Evolutionary conservation across 371 early-diverging fungal species (phyloP), one percentile per base, ranked within the genome.

Genomic region (Mortierella sp.): DNA sequence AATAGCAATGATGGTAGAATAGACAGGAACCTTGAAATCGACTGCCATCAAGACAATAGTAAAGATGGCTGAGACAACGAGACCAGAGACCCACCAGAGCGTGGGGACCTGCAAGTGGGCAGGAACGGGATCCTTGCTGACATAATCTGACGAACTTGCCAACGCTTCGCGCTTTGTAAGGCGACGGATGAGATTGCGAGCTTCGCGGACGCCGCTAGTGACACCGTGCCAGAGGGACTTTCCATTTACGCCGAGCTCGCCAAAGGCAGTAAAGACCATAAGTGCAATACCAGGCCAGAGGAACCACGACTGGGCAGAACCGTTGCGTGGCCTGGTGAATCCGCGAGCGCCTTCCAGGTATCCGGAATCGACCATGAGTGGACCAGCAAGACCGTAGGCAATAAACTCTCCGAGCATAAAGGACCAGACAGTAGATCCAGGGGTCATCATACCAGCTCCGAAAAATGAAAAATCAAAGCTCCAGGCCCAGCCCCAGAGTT

Each of bases 271-370:
- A 41, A 88, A 79, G 52, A 92, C 86, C 92, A 94, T 92, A 45
- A 93, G 84, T 10, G 90, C 88, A 75, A 94, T 90, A 82, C 94
- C 94, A n/a, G 93, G 92, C 93, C 91, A 91, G 38, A 91, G 74
- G 82, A 87, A 88, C 89, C 89, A 89, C 32, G 80, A 84, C 61
- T 88, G 87, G 19, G 85, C 86, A 45, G 86, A 84, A 48, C 71
- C 80, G 45, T 78, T 82, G 48, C 85, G 84, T 7, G 55, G 65
- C 5, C 24, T 10, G 16, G 70, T 72, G 74, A 88, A 88, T 53
- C 89, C 87, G 47, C 65, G 72, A 24, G 87, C 55, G 1, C 60
- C 78, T 47, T 76, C 72, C 73, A 88, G 80, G 65, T 67, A 70
- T 13, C 90, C 88, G 47, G 84, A 83, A 6, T 67, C 48, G 32